Evolutionary conservation across 2,329 filamentous ascomycete species (phyloP).

Genomic region (Cercospora sesami): DNA sequence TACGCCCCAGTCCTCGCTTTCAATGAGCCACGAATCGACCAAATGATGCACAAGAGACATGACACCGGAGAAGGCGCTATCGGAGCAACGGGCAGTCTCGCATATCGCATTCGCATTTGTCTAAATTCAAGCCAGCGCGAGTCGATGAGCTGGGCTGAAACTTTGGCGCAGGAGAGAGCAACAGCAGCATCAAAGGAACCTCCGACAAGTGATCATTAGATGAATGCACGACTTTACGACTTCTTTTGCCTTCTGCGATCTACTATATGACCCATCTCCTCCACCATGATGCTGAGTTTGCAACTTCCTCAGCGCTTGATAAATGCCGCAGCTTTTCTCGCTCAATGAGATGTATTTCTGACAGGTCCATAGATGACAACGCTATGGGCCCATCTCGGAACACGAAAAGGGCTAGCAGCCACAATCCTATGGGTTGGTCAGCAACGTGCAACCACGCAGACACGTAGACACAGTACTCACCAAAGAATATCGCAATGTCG

Average conservation of each 20-base stretch:
- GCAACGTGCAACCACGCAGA: neutral
- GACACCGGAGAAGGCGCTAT: neutral
- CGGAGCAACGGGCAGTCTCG: neutral
- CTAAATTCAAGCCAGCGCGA: neutral
- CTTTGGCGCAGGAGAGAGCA: neutral
- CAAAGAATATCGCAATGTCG: conserved; percentile 24
- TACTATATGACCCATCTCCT: conserved; percentile 17
- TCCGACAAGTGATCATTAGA: neutral
- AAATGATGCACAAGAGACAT: neutral
- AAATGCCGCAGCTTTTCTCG: conserved; percentile 10
- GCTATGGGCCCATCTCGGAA: conserved; percentile 12
- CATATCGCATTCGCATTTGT: neutral
- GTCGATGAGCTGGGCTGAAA: neutral
- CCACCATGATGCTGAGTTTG: conserved; percentile 7
- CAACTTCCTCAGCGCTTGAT: neutral
- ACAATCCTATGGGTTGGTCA: conserved; percentile 5
- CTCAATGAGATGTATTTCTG: conserved; percentile 22
- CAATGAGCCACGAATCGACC: no score
- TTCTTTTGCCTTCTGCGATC: neutral
- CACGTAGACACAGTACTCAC: neutral
- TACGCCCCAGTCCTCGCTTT: no score
- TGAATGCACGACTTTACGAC: neutral
- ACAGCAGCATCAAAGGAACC: neutral
- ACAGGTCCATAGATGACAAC: conserved; percentile 17
- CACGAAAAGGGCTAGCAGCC: conserved; percentile 2